Conservation (phyloP, 2,329 filamentous ascomycete species). For the Apiospora rasikravindrae region DNA sequence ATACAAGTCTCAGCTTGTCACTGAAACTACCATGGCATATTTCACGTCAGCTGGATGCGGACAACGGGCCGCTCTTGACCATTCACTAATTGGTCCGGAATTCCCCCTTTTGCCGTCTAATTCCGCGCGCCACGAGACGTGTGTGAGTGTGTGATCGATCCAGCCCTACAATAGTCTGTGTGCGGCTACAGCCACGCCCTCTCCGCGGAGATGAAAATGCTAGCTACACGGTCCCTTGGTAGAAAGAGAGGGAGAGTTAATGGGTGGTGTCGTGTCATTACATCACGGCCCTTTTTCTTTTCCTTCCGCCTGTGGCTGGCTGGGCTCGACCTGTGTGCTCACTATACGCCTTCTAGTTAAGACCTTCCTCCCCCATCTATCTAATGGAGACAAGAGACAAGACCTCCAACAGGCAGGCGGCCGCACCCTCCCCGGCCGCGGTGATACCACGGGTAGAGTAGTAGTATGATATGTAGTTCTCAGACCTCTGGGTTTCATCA, state of each 20-base stretch:
- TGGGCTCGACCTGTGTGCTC: not conserved
- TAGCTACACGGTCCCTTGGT: not conserved
- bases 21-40: not conserved
- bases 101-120: not conserved
- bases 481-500: slow-evolving; percentile 12
- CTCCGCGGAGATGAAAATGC: too few species aligned
- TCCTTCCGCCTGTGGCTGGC: not conserved
- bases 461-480: slow-evolving; percentile 12
- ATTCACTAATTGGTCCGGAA: not conserved
- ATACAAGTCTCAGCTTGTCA: not conserved
- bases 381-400: not conserved
- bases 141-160: not conserved
- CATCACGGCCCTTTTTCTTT: not conserved
- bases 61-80: not conserved
- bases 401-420: not conserved
- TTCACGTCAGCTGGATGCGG: not conserved
- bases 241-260: not conserved
- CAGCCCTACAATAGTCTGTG: slow-evolving; percentile 5
- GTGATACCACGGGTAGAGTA: not conserved
- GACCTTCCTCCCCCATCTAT: not conserved
- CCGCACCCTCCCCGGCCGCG: slow-evolving; percentile 5
- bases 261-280: slow-evolving; percentile 1
- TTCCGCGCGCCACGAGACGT: not conserved
- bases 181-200: not conserved
- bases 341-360: not conserved